Conservation (phyloP, 2,329 filamentous ascomycete genomes). For the Epichloe uncinata region DNA sequence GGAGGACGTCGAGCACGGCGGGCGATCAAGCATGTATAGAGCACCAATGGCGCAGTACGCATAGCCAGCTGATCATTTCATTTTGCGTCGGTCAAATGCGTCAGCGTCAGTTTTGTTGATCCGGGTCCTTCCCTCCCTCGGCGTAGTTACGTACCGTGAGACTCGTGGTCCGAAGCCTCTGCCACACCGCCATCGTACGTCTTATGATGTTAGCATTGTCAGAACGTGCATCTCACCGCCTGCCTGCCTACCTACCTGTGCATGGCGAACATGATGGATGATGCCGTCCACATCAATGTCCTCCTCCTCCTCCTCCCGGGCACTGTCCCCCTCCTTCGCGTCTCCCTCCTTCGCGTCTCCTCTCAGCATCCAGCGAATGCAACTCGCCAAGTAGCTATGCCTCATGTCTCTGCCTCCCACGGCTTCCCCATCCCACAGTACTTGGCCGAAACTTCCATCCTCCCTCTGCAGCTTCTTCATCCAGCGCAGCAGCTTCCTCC, state of each 20-base stretch:
- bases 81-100: neutral
- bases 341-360: constrained; percentile 53
- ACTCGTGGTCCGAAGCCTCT: constrained; percentile 66
- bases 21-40: constrained; percentile 58
- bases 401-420: constrained; percentile 74
- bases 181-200: constrained; percentile 77
- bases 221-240: neutral
- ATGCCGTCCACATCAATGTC: constrained; percentile 66
- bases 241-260: constrained; percentile 29
- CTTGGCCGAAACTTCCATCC: constrained; percentile 88
- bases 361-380: constrained; percentile 69
- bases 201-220: constrained; percentile 23
- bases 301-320: constrained; percentile 43
- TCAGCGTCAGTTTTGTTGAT: neutral
- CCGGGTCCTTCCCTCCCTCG: too few species aligned
- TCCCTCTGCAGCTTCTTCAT: constrained; percentile 59
- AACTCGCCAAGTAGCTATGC: constrained; percentile 75
- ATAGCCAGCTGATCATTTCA: constrained; percentile 53
- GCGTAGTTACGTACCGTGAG: constrained; percentile 50
- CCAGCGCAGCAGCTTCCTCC: constrained; percentile 58
- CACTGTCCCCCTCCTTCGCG: constrained; percentile 34
- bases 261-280: constrained; percentile 54
- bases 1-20: constrained; percentile 23
- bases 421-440: constrained; percentile 45
- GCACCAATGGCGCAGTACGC: constrained; percentile 79